Percentiles rank a stretch among this genome's conserved stretches.
Evolutionary conservation across 2,329 filamentous ascomycete genomes (phyloP).

Genomic region (Phymatotrichopsis omnivora): DNA sequence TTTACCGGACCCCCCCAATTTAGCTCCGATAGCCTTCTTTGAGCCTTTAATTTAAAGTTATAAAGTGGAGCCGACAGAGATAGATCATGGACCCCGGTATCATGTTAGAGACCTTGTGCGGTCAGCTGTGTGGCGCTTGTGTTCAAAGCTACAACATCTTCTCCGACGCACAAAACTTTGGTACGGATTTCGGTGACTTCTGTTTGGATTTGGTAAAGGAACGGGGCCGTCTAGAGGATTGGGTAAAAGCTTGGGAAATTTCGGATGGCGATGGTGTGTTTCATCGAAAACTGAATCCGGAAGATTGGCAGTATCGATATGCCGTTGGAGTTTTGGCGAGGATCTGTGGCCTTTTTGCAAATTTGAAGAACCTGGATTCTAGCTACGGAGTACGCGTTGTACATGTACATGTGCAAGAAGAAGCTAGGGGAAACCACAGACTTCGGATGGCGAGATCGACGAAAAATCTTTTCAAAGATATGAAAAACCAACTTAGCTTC

Average conservation of each 20-base stretch:
- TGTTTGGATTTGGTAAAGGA: slow-evolving; percentile 12
- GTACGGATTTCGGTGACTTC: slow-evolving; percentile 4
- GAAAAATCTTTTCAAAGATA: too few species aligned
- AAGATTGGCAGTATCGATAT: slow-evolving; percentile 14
- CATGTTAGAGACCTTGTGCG: too few species aligned
- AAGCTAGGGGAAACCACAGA: too few species aligned
- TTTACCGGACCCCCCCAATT: too few species aligned
- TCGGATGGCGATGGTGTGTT: not conserved
- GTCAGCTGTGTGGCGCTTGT: slow-evolving; percentile 5
- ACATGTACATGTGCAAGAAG: too few species aligned
- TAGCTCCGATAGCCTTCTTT: too few species aligned
- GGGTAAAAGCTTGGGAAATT: slow-evolving; percentile 11
- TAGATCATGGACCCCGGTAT: too few species aligned
- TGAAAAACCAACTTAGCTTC: too few species aligned
- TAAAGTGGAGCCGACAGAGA: too few species aligned
- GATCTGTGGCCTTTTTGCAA: slow-evolving; percentile 9
- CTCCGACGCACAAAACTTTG: slow-evolving; percentile 2
- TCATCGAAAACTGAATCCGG: slow-evolving; percentile 7
- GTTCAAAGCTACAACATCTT: slow-evolving; percentile 16
- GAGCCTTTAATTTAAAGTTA: too few species aligned
- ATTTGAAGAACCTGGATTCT: slow-evolving; percentile 1
- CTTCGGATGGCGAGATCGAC: too few species aligned
- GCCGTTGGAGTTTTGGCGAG: slow-evolving; percentile 15
- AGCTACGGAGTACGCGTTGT: slow-evolving; percentile 20
- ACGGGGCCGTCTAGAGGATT: slow-evolving; percentile 3